Evolutionary conservation across 1,139 yeast genomes (phyloP), one percentile per base, ranked within the genome.

Genomic region (Suhomyces wounanorum): DNA sequence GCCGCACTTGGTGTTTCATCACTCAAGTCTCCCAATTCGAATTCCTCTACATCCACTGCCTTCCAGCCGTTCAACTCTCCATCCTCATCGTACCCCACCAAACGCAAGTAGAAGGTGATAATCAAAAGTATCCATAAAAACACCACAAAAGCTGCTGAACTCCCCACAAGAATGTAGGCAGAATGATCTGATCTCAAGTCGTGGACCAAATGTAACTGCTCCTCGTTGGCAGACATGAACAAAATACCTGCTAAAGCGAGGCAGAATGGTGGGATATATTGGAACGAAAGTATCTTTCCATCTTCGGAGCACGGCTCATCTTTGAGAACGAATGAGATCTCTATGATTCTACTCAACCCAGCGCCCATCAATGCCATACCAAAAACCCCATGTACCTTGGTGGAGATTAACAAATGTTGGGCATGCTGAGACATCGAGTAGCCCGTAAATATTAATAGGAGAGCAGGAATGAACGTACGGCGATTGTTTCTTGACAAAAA

Each of bases 201-300:
- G 51, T 84, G 72, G 1, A 91, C 89, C 54, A 89, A 72, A 14
- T 72, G 70, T 61, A 92, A 73, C 62, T 92, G 97, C 65, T 92
- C 96, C 64, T 92, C 97, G 53, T 81, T 91, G 25, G 98, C 98
- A 25, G 89, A 82, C 97, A 91, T 90, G 65, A 92, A 92, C 57
- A 89, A 64, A 16, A 88, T 67, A 0, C 98, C 98, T 1, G 95
- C 75, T 55, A 88, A 80, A 1, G 90, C 80, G 48, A 92, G 76
- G 52, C 92, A 81, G 63, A 90, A 83, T 2, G 97, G 89, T 1
- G 98, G 87, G 25, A 91, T 62, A 66, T 88, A 88, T 68, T 92
- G 98, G 73, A 90, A 90, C 1, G 92, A 76, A 40, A 76, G 66
- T 37, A 89, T 82, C 35, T 69, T 70, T 4, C 82, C 82, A 35